Evolutionary conservation across 148 eudicot genomes (phyloP), one percentile per base, ranked within the genome.

Genomic region (Chenopodium formosanum): DNA sequence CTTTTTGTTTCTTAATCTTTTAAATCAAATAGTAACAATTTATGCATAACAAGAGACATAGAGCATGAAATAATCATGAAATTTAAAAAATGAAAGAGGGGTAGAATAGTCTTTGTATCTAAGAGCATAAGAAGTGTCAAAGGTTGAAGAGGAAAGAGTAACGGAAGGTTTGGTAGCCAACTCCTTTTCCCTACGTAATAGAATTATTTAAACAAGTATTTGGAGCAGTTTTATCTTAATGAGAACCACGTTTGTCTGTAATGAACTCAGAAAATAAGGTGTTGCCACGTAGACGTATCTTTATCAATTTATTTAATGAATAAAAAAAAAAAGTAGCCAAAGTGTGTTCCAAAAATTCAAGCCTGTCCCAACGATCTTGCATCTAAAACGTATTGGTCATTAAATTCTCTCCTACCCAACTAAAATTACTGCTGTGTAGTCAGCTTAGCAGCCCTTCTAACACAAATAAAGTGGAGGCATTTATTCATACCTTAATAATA

Each of bases 101-200:
- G 66, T 23, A 80, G 37, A 79, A 40, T 72, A 60, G 82, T 80
- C 70, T 9, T 6, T 13, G 65, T n/a, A 40, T 17, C 2, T 23
- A 20, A 70, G 11, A 34, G 20, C 29, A 75, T 37, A 80, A 80
- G 76, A 67, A 62, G 46, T 9, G 48, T 40, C 44, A 53, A 32
- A 60, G 70, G 80, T 69, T 70, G 76, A 77, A 82, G 13, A 73
- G 27, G 76, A 77, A 70, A 77, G 46, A 77, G 16, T 40, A 76
- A 81, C 74, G 58, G 75, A 60, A 52, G 73, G 71, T 82, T 82
- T 25, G 84, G 84, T 77, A 82, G 84, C 84, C 84, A 23, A 82
- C 40, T 63, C 77, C 77, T 76, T 14, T 76, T 3, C 11, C 5
- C 14, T 11, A 47, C 19, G 53, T 73, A 73, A 53, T 53, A 53